Evolutionary conservation across 2,329 filamentous ascomycete genomes (phyloP).

Genomic region (Colletotrichum plurivorum): DNA sequence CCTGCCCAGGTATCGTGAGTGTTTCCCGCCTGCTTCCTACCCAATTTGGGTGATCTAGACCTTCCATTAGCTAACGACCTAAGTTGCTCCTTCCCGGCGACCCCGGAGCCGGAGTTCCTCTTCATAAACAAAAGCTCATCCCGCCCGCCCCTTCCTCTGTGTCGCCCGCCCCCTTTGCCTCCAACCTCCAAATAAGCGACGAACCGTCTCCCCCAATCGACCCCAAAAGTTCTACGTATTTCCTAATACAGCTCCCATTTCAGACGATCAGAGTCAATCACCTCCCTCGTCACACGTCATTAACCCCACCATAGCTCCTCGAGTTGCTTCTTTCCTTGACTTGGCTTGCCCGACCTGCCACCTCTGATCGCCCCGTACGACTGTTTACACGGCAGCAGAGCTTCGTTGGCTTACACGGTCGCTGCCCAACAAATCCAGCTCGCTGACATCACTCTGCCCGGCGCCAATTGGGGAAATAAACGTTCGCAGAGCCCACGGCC

Average conservation of each 20-base stretch:
- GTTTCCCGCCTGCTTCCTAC: constrained; percentile 3
- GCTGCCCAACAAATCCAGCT: constrained; percentile 15
- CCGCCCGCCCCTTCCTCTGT: background rate
- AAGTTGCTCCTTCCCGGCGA: background rate
- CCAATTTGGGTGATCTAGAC: background rate
- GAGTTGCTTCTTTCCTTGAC: constrained; percentile 16
- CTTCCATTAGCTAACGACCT: background rate
- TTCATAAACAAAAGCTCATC: constrained; percentile 20
- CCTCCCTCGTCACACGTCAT: constrained; percentile 31
- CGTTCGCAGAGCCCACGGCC: background rate
- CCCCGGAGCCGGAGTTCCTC: background rate
- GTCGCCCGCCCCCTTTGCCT: background rate
- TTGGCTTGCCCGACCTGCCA: background rate
- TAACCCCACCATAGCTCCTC: constrained; percentile 26
- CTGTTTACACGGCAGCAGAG: background rate
- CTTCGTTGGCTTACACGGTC: constrained; percentile 14
- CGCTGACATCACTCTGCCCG: constrained; percentile 30
- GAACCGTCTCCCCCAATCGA: constrained; percentile 12
- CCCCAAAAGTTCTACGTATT: constrained; percentile 16
- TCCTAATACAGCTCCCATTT: constrained; percentile 12
- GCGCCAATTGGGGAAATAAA: constrained; percentile 6
- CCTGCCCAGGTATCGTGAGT: constrained; percentile 31
- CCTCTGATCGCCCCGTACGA: constrained; percentile 13
- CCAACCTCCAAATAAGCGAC: constrained; percentile 21
- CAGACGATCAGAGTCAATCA: constrained; percentile 30